A percentile compares a stretch with the other conserved stretches of the same genome.
Conservation (phyloP, 768 basidiomycete genomes). For the Fomitopsis serialis region DNA sequence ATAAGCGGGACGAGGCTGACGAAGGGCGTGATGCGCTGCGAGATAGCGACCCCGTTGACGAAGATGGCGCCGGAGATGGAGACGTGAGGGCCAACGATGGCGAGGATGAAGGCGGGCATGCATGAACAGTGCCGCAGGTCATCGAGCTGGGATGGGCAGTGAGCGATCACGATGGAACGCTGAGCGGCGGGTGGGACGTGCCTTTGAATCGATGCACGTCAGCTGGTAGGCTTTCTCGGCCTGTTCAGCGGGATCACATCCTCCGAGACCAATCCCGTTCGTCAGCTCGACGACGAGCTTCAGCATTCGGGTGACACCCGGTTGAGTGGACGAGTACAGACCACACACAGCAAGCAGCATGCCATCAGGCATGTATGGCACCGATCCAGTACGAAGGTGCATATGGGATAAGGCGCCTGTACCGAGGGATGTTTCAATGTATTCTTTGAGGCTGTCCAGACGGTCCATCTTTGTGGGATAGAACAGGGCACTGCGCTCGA, state of each 20-base stretch:
- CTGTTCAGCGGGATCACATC: no score
- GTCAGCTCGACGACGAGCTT: no score
- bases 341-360: no score
- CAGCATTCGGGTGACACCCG: no score
- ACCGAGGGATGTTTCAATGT: neutral
- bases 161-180: no score
- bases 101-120: neutral
- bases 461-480: neutral
- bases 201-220: no score
- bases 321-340: no score
- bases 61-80: neutral
- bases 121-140: neutral
- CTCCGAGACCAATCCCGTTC: no score
- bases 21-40: neutral
- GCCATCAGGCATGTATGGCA: no score
- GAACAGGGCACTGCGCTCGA: neutral
- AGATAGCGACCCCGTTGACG: neutral
- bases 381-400: no score
- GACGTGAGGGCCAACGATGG: neutral
- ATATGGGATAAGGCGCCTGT: neutral
- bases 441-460: neutral
- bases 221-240: no score
- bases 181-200: no score
- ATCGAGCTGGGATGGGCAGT: neutral
- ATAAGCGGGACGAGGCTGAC: neutral